Evolutionary conservation across 2,329 filamentous ascomycete genomes (phyloP).

Genomic region (Ascochyta viciae-villosae): DNA sequence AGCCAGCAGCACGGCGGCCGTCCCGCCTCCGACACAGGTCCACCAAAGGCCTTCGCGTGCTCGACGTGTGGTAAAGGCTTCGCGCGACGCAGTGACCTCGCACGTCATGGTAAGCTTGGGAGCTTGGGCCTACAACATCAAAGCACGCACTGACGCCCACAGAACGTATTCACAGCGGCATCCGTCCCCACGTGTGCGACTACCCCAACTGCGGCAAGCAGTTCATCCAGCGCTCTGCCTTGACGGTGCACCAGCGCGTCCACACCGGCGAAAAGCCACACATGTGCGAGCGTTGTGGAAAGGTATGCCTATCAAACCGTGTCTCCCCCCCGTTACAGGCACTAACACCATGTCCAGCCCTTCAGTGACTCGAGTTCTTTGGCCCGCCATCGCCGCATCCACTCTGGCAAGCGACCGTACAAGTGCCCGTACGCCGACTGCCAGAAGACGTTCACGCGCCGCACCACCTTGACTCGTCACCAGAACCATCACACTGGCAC

Average conservation of each 20-base stretch:
- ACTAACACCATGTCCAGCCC: constrained; percentile 64
- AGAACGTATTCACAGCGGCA: constrained; percentile 96
- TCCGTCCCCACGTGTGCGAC: constrained; percentile 91
- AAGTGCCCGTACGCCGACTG: constrained; percentile 98
- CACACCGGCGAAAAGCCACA: constrained; percentile 99
- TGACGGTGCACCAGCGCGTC: constrained; percentile 94
- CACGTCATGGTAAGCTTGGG: constrained; percentile 79
- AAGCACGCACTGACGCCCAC: constrained; percentile 40
- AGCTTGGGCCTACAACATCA: constrained; percentile 46
- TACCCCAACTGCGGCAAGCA: constrained; percentile 89
- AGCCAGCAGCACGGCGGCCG: constrained; percentile 51
- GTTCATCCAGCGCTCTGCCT: constrained; percentile 94
- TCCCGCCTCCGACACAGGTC: constrained; percentile 56
- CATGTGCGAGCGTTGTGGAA: constrained; percentile 95
- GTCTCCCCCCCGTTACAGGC: neutral
- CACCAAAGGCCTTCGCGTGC: constrained; percentile 84
- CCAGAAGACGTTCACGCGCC: constrained; percentile 96
- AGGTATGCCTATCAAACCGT: constrained; percentile 65
- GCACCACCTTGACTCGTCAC: constrained; percentile 92
- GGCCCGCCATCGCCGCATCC: constrained; percentile 90
- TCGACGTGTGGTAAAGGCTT: constrained; percentile 91
- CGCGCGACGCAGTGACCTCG: constrained; percentile 89
- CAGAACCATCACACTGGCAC: constrained; percentile 96
- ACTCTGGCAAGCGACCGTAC: constrained; percentile 94
- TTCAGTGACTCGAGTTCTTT: constrained; percentile 97